These are phyloP conservation scores for Leishmania turanica DNA, from an alignment of 208 protist genomes.

Conservation along the genomic window DNA sequence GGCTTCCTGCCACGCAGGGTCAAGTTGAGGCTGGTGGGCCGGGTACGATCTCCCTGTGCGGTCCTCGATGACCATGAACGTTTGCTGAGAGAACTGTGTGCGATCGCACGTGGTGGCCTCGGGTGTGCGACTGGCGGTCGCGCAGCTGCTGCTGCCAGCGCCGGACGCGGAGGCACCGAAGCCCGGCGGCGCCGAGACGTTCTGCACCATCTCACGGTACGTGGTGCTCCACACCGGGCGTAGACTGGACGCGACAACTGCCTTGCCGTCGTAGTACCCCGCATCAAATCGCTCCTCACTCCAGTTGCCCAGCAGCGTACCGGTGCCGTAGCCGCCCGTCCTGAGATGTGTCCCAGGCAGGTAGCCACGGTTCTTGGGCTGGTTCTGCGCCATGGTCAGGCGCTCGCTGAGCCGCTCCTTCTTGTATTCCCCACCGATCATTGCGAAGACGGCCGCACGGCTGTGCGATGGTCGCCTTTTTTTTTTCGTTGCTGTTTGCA, in stretches of 20 bases:
- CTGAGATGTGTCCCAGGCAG: slow-evolving; percentile 76
- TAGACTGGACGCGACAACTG: slow-evolving; percentile 47
- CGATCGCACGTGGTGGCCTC: slow-evolving; percentile 9
- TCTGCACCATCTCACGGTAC: slow-evolving; percentile 44
- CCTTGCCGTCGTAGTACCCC: slow-evolving; percentile 77
- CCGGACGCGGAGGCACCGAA: slow-evolving; percentile 3
- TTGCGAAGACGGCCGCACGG: slow-evolving; percentile 10
- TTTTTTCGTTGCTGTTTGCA: background rate
- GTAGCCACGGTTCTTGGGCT: slow-evolving; percentile 88
- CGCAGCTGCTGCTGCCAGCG: slow-evolving; percentile 7
- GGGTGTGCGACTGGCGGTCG: background rate
- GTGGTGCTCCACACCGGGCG: slow-evolving; percentile 56
- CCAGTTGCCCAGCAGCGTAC: slow-evolving; percentile 87
- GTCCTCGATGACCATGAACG: slow-evolving; percentile 81
- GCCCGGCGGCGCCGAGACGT: slow-evolving; percentile 6
- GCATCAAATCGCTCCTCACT: slow-evolving; percentile 81
- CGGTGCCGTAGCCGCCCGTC: slow-evolving; percentile 76
- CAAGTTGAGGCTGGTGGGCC: slow-evolving; percentile 82
- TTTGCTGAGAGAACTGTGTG: slow-evolving; percentile 61
- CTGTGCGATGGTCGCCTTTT: background rate
- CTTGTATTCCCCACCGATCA: slow-evolving; percentile 90
- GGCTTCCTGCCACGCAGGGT: slow-evolving; percentile 41
- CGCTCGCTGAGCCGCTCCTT: slow-evolving; percentile 91
- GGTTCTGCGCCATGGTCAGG: slow-evolving; percentile 69
- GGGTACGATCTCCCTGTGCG: slow-evolving; percentile 74